These are phyloP conservation scores for Candida dendrica DNA, from an alignment of 805 yeast genomes.

Conservation along the genomic window DNA sequence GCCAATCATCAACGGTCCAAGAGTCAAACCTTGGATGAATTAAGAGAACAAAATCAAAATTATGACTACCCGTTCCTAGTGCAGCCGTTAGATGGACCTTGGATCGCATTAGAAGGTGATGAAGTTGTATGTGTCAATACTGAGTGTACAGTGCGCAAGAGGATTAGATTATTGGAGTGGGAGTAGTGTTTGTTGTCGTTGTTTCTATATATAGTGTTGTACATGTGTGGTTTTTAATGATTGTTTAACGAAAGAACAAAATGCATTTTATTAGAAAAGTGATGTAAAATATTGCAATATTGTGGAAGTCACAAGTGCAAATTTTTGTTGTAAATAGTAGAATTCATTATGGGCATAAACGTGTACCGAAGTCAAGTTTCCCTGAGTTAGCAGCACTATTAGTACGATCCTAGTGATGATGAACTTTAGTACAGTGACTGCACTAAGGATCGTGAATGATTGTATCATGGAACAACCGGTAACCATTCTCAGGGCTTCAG, in stretches of 20 bases:
- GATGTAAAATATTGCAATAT: background rate
- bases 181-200: slow-evolving; percentile 18
- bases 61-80: slow-evolving; percentile 75
- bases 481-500: slow-evolving; percentile 54
- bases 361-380: background rate
- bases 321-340: background rate
- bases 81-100: slow-evolving; percentile 74
- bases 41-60: slow-evolving; percentile 61
- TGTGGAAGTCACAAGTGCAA: background rate
- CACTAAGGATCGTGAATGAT: slow-evolving; percentile 6
- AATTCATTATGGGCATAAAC: background rate
- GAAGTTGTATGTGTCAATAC: slow-evolving; percentile 42
- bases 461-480: slow-evolving; percentile 20
- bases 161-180: slow-evolving; percentile 35
- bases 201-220: background rate
- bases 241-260: background rate
- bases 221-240: background rate
- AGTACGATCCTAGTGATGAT: slow-evolving; percentile 10
- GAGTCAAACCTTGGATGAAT: slow-evolving; percentile 62
- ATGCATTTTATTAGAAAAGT: background rate
- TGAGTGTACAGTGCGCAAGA: slow-evolving; percentile 30
- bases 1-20: slow-evolving; percentile 4
- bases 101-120: slow-evolving; percentile 62
- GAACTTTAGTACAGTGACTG: slow-evolving; percentile 6
- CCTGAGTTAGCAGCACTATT: slow-evolving; percentile 7